Conservation (phyloP, 2,329 filamentous ascomycete genomes). For the Exserohilum rostratum region DNA sequence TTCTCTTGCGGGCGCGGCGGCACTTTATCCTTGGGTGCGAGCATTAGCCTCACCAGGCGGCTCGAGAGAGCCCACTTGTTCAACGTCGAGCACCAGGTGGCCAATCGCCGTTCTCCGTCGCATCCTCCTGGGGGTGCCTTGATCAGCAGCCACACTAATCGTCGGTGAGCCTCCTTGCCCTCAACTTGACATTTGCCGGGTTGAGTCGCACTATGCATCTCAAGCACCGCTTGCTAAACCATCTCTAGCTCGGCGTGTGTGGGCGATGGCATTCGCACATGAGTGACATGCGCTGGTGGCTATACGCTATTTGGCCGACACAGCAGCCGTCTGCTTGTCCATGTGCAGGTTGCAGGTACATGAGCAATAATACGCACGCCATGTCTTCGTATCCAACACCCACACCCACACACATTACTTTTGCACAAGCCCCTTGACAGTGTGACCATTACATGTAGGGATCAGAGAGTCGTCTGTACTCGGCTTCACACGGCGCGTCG, state of each 20-base stretch:
- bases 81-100: constrained; percentile 14
- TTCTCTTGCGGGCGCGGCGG: constrained; percentile 35
- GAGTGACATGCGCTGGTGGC: constrained; percentile 6
- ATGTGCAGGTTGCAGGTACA: constrained; percentile 17
- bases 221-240: constrained; percentile 8
- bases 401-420: background rate
- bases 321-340: constrained; percentile 13
- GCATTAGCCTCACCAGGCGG: constrained; percentile 24
- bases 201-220: constrained; percentile 10
- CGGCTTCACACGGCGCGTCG: constrained; percentile 14
- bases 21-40: constrained; percentile 30
- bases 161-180: constrained; percentile 21
- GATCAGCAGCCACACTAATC: constrained; percentile 21
- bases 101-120: constrained; percentile 25
- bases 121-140: constrained; percentile 11
- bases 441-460: constrained; percentile 5
- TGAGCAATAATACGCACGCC: constrained; percentile 1
- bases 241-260: constrained; percentile 4
- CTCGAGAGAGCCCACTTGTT: constrained; percentile 21
- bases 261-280: constrained; percentile 9
- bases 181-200: constrained; percentile 11
- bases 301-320: background rate
- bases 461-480: constrained; percentile 19
- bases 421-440: constrained; percentile 1
- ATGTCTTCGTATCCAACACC: background rate